These are phyloP conservation scores for Phragmites australis DNA, from an alignment of 176 grass and related monocot genomes.

Conservation along the genomic window DNA sequence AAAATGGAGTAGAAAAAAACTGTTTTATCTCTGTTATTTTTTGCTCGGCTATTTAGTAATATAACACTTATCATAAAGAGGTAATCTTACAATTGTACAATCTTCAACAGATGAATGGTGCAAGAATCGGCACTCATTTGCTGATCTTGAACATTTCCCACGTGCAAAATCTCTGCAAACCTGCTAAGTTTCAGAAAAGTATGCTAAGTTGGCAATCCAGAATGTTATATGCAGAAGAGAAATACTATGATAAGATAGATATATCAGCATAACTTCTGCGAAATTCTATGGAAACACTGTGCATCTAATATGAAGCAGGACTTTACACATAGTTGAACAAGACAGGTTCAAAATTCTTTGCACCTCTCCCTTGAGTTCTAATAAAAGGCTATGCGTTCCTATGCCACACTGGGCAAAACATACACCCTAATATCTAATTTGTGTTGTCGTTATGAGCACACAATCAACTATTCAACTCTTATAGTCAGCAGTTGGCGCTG, in stretches of 20 bases:
- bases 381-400: neutral
- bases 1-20: neutral
- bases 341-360: neutral
- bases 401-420: neutral
- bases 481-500: neutral
- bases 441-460: neutral
- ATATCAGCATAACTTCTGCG: conserved; percentile 14
- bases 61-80: neutral
- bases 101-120: conserved; percentile 60
- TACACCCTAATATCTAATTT: conserved; percentile 2
- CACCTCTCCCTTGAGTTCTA: neutral
- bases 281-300: neutral
- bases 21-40: neutral
- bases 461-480: neutral
- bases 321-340: conserved; percentile 10
- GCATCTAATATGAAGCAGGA: neutral
- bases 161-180: conserved; percentile 62
- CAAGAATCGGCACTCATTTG: conserved; percentile 60
- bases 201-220: neutral
- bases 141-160: conserved; percentile 65
- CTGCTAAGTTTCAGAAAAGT: conserved; percentile 36
- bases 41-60: conserved; percentile 1
- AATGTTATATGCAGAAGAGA: conserved; percentile 23
- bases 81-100: conserved; percentile 47
- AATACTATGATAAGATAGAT: neutral